phyloP scores from a whole-genome alignment of 2,329 filamentous ascomycete genomes.

The Sporothrix luriei region DNA sequence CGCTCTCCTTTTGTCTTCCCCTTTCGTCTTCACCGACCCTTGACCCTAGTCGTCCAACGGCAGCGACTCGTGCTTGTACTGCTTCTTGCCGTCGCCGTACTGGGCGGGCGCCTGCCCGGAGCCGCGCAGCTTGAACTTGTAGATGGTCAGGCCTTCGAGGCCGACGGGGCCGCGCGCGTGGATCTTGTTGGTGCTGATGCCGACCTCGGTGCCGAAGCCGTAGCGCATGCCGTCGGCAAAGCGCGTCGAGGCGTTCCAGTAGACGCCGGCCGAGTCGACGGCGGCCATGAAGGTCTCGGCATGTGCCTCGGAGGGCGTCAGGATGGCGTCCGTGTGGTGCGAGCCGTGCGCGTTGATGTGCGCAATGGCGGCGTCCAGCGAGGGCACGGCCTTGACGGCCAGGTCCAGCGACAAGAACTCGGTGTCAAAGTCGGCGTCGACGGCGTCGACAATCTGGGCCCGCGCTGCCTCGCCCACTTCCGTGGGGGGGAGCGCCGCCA shows the following conservation, averaged over 20 bases:
- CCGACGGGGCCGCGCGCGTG: constrained; percentile 92
- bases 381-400: constrained; percentile 76
- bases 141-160: constrained; percentile 91
- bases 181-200: constrained; percentile 98
- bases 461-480: constrained; percentile 30
- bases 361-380: constrained; percentile 69
- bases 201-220: constrained; percentile 96
- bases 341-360: constrained; percentile 94
- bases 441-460: constrained; percentile 63
- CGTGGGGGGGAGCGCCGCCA: constrained; percentile 40
- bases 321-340: constrained; percentile 89
- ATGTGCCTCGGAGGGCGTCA: constrained; percentile 67
- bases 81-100: constrained; percentile 67
- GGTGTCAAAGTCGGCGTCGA: constrained; percentile 74
- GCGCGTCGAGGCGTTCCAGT: constrained; percentile 94
- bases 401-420: constrained; percentile 86
- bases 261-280: constrained; percentile 88
- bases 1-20: too few species aligned
- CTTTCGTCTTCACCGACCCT: too few species aligned
- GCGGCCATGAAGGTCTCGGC: constrained; percentile 82
- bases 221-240: constrained; percentile 97
- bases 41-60: constrained; percentile 44
- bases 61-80: constrained; percentile 62
- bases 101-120: constrained; percentile 77
- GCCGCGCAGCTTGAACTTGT: constrained; percentile 91